Conservation (phyloP, 805 yeast species). For the Cyberlindnera maritima region DNA sequence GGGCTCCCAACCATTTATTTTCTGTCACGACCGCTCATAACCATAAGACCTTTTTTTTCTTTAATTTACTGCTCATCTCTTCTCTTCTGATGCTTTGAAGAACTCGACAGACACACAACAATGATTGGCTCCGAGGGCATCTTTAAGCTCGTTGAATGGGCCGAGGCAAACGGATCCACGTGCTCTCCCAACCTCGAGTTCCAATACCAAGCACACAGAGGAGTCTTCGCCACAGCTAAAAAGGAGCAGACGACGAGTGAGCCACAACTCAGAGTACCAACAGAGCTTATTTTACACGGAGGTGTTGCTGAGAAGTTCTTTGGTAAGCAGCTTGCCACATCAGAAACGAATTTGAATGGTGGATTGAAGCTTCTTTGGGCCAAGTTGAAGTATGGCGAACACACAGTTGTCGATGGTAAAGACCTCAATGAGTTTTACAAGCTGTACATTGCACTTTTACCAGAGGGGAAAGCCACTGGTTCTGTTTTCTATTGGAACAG, state of each 20-base stretch:
- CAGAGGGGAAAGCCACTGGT: slow-evolving; percentile 38
- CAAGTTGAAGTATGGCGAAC: slow-evolving; percentile 37
- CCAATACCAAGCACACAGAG: slow-evolving; percentile 30
- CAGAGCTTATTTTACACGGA: slow-evolving; percentile 28
- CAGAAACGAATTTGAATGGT: slow-evolving; percentile 29
- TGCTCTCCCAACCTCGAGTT: slow-evolving; percentile 36
- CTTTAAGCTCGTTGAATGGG: slow-evolving; percentile 33
- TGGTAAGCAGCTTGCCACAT: slow-evolving; percentile 12
- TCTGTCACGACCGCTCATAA: too few species aligned
- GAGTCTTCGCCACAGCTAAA: slow-evolving; percentile 33
- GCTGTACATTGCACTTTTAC: slow-evolving; percentile 52
- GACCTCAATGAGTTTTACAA: slow-evolving; percentile 31
- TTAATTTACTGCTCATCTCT: too few species aligned
- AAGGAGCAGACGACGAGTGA: slow-evolving; percentile 17
- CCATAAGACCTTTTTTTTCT: too few species aligned
- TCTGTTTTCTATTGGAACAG: slow-evolving; percentile 65
- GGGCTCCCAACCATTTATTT: too few species aligned
- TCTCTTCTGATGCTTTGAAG: too few species aligned
- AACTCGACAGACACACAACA: too few species aligned
- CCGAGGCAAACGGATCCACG: slow-evolving; percentile 33
- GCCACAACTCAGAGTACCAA: slow-evolving; percentile 31
- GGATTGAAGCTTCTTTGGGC: slow-evolving; percentile 39
- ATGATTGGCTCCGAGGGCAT: slow-evolving; percentile 1
- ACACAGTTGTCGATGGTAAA: slow-evolving; percentile 8
- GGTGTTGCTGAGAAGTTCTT: slow-evolving; percentile 26